Evolutionary conservation across 352 stramenopile species (phyloP).

Genomic region (Aphanomyces invadans): DNA sequence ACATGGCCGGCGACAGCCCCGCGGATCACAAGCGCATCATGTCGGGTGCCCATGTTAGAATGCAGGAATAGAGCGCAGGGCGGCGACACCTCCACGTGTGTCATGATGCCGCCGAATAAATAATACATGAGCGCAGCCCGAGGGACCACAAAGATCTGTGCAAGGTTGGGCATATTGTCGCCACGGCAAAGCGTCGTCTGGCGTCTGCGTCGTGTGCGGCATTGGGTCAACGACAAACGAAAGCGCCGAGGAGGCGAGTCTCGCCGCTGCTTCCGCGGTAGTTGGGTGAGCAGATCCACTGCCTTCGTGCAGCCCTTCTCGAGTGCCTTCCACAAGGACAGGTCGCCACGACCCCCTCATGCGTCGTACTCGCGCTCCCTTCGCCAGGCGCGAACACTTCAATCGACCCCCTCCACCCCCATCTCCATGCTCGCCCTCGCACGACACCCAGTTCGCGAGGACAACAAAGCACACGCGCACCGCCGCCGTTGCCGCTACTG

Average conservation of each 20-base stretch:
- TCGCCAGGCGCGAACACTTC: conserved; percentile 75
- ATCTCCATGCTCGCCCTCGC: too few relatives aligned
- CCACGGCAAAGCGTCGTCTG: neutral
- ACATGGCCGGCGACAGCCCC: conserved; percentile 66
- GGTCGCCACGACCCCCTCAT: conserved; percentile 46
- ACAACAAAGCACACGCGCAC: too few relatives aligned
- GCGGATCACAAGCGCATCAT: conserved; percentile 51
- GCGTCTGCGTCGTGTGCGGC: neutral
- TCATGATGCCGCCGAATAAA: too few relatives aligned
- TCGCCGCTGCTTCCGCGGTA: conserved; percentile 46
- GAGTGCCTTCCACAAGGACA: conserved; percentile 61
- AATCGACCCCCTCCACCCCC: conserved; percentile 56
- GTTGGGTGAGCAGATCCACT: conserved; percentile 61
- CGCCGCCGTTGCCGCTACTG: too few relatives aligned
- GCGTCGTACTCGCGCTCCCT: conserved; percentile 58
- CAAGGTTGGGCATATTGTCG: neutral
- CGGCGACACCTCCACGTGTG: neutral
- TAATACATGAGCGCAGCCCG: too few relatives aligned
- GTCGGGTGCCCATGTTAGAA: conserved; percentile 68
- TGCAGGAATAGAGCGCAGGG: conserved; percentile 71
- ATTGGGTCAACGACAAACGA: conserved; percentile 25
- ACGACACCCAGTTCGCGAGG: too few relatives aligned
- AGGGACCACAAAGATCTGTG: conserved; percentile 1
- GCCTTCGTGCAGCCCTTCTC: conserved; percentile 66
- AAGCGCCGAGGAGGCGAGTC: conserved; percentile 45